Base-by-base conservation (phyloP, 1,139 yeast genomes). In the Saccharomycopsis hybrid region DNA sequence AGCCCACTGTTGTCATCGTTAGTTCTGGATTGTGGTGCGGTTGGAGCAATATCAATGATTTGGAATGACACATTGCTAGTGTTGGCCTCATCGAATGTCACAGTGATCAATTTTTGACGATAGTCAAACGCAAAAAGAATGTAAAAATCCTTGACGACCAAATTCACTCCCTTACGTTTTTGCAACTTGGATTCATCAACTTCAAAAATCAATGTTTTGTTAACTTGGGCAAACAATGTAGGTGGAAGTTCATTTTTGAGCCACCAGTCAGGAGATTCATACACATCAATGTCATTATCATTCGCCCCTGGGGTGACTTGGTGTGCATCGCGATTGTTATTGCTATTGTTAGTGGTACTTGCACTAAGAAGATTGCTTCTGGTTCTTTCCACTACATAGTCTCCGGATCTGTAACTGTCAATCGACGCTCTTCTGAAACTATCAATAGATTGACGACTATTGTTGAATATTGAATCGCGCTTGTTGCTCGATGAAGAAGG, bases 181-280 rank as follows among this genome's bases (percentile, higher is more conserved):
- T 83, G 85, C 13, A 59, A 59, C 11, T 66, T 62, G 52, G 74
- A 69, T 27, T 79, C 77, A 49, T 88, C 96, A 30, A 81, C 75
- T 62, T 88, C 96, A 64, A 67, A 80, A 9, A 77, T 66, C 48
- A 78, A 63, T 39, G 82, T 80, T 49, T 66, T 72, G 36, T 33
- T 36, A 1, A 67, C 68, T 53, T 68, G 71, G 2, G 65, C 52
- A 7, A 72, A 66, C 25, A 84, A 65, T 5, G 71, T 66, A 0
- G 78, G 75, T 1, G 96, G 96, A 8, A 82, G 69, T 3, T 75
- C 76, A 35, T 75, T 72, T 7, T 69, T 69, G 8, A 78, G 59
- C 90, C 90, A 85, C 95, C 95, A 86, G 36, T 66, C 59, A 3
- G 67, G 69, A 28, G 64, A 63, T 24, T 74, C 60, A 35, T 65